Evolutionary conservation across 2,329 filamentous ascomycete genomes (phyloP), one percentile per base, ranked within the genome.

Genomic region (Alternaria ethzedia): DNA sequence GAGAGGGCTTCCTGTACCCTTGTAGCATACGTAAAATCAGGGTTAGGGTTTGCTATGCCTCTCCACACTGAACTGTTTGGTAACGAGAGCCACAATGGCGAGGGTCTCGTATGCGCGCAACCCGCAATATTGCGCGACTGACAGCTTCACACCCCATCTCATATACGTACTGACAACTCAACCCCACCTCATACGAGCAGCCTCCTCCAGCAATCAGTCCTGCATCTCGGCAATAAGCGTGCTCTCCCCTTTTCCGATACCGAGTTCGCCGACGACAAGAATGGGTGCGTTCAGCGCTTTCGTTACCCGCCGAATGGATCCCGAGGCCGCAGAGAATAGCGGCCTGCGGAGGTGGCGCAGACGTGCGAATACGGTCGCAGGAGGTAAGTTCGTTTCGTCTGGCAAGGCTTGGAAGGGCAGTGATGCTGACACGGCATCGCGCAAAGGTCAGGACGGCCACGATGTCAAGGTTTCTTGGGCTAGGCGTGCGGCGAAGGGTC

Each of bases 301-400:
- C 10, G 28, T 56, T 2, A 12, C 30, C 13, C 46, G 41, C 13
- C 25, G 21, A 6, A 28, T 23, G 13, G 12, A 57, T 15, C n/a
- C 21, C 6, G 44, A 59, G 7, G 43, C 17, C 8, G 44, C n/a
- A 23, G 59, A 57, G 52, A 46, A 25, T 21, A 45, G 50, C 6
- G 21, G 28, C 6, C 13, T 57, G 13, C 26, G 51, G 23, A 56
- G 43, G 15, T 23, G 36, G 6, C 30, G 21, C 6, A 36, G n/a
- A n/a, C 46, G 52, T 15, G 11, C 54, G 2, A 57, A 57, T 21
- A 13, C 41, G 5, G 12, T 50, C 26, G 21, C 59, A 5, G n/a
- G 11, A 23, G 32, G 62, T 61, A 13, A 61, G 52, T 54, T 20
- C 26, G 12, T 30, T 17, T 9, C 17, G 12, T 3, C 2, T n/a